A percentile compares a stretch with the other conserved stretches of the same genome.
phyloP scores from a whole-genome alignment of 2,329 filamentous ascomycete species.

The Pseudohalonectria lignicola region DNA sequence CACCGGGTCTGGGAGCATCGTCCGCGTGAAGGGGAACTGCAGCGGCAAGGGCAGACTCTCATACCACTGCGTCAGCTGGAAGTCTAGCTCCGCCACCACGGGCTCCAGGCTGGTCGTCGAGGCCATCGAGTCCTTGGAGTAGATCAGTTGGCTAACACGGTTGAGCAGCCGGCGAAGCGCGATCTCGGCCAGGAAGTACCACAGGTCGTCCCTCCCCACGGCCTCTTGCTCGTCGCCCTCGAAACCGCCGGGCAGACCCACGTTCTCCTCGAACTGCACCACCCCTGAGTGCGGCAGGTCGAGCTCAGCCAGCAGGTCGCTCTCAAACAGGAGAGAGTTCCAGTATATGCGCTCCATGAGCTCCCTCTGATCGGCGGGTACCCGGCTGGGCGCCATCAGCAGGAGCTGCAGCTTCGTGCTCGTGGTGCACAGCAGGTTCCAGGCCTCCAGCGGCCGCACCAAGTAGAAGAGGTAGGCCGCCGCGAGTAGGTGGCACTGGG shows the following conservation, averaged over 20 bases:
- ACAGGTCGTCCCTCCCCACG: constrained; percentile 64
- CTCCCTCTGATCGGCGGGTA: constrained; percentile 61
- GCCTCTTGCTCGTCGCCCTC: constrained; percentile 56
- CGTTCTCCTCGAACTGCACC: constrained; percentile 70
- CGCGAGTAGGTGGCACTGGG: constrained; percentile 71
- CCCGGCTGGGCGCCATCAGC: constrained; percentile 59
- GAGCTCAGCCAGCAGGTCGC: constrained; percentile 66
- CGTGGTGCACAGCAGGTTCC: constrained; percentile 68
- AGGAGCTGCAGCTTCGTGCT: constrained; percentile 74
- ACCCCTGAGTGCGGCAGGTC: constrained; percentile 77
- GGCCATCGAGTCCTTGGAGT: constrained; percentile 60
- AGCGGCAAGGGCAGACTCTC: constrained; percentile 64
- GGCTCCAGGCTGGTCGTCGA: constrained; percentile 66
- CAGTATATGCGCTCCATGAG: constrained; percentile 71
- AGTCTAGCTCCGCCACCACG: constrained; percentile 70
- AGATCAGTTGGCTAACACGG: constrained; percentile 68
- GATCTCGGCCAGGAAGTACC: constrained; percentile 81
- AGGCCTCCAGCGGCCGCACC: constrained; percentile 71
- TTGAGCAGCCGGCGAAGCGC: constrained; percentile 67
- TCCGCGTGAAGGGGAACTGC: constrained; percentile 64
- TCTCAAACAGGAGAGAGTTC: constrained; percentile 74
- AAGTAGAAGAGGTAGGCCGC: constrained; percentile 77
- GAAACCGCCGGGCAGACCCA: constrained; percentile 68
- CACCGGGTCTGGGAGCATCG: constrained; percentile 58
- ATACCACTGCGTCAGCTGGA: constrained; percentile 77